Evolutionary conservation across 176 grass and related monocot species (phyloP).

Genomic region (Triticum urartu): DNA sequence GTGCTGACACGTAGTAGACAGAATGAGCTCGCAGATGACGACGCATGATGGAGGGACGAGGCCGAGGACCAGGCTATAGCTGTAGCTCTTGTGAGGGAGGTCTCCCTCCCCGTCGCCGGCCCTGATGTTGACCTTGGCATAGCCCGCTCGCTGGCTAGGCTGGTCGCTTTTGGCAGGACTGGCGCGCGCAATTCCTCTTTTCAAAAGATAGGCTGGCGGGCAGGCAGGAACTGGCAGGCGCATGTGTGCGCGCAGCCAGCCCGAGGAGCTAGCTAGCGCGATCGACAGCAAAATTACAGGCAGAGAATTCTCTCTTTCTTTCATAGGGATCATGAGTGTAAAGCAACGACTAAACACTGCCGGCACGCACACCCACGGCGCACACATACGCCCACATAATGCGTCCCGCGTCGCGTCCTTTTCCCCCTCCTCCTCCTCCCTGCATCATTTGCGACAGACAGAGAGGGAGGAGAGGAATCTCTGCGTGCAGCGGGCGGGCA

Average conservation of each 20-base stretch:
- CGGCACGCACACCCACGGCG: not conserved
- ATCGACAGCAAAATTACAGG: conserved; percentile 17
- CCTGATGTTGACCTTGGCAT: conserved; percentile 19
- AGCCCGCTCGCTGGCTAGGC: not conserved
- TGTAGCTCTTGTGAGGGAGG: not conserved
- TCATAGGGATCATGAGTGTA: conserved; percentile 43
- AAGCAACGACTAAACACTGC: not conserved
- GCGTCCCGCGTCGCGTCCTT: conserved; percentile 10
- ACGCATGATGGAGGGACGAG: not conserved
- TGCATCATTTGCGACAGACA: conserved; percentile 3
- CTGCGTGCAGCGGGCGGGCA: not conserved
- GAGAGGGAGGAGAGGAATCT: conserved; percentile 8
- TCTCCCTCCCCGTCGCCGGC: not conserved
- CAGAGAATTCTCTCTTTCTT: not conserved
- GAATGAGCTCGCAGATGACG: not conserved
- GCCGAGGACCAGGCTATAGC: not conserved
- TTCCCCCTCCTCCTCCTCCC: not conserved
- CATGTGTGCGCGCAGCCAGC: conserved; percentile 44
- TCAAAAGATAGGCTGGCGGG: conserved; percentile 32
- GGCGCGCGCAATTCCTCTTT: conserved; percentile 44
- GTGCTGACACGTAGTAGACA: not conserved
- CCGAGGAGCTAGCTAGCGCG: conserved; percentile 7
- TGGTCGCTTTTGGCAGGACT: conserved; percentile 28
- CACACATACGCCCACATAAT: not conserved
- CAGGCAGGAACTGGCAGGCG: not conserved